A percentile compares a stretch with the other conserved stretches of the same genome.
These are phyloP conservation scores for Houttuynia cordata DNA, from an alignment of 164 flowering plant genomes.

Conservation along the genomic window DNA sequence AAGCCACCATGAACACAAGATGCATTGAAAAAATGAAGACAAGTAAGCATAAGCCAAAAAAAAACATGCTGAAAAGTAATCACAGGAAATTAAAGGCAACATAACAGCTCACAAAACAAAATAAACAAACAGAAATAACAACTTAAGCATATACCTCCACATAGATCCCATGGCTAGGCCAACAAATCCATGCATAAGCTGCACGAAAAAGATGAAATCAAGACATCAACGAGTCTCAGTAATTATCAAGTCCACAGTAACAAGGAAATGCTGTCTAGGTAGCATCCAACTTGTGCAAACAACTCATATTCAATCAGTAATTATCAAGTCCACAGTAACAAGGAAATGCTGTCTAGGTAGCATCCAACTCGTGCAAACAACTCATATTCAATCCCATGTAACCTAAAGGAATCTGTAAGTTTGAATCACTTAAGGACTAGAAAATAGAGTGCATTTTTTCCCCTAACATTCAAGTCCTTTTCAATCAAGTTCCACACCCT, in stretches of 20 bases:
- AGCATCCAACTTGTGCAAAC: background rate
- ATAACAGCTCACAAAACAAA: background rate
- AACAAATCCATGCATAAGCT: slow-evolving; percentile 86
- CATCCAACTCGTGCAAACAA: background rate
- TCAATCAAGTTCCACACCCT: no score
- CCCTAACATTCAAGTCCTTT: no score
- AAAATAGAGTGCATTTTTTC: no score
- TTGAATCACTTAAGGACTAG: no score
- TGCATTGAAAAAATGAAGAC: background rate
- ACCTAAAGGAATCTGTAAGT: no score
- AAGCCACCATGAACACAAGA: background rate
- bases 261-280: background rate
- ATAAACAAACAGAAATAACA: background rate
- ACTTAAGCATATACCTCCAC: slow-evolving; percentile 64
- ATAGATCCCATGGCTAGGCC: slow-evolving; percentile 82
- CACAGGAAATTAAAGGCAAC: no score
- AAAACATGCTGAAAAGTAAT: background rate
- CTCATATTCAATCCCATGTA: background rate
- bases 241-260: background rate
- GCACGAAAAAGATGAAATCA: slow-evolving; percentile 9
- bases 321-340: background rate
- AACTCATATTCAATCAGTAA: background rate
- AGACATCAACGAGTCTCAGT: background rate
- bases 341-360: background rate
- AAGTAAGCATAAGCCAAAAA: background rate